These are phyloP conservation scores for Wallacemonas sp. DNA, from an alignment of 208 protist species.

Conservation along the genomic window DNA sequence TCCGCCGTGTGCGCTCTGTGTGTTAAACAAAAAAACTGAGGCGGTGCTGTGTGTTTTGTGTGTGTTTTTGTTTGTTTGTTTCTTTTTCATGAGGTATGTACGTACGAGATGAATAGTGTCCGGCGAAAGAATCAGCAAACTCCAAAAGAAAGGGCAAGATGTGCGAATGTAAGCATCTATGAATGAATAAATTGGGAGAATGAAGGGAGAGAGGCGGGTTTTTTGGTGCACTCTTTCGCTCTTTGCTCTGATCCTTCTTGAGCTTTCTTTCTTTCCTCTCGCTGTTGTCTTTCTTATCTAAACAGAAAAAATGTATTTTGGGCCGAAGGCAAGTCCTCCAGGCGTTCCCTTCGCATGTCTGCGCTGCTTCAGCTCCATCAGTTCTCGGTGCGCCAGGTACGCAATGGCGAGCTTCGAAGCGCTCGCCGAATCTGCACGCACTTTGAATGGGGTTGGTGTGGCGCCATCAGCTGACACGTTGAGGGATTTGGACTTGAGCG, in stretches of 20 bases:
- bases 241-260: conserved; percentile 1
- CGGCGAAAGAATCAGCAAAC: too few species aligned
- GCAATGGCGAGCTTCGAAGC: conserved; percentile 22
- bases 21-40: too few species aligned
- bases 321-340: conserved; percentile 25
- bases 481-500: neutral
- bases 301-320: conserved; percentile 40
- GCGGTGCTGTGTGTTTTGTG: too few species aligned
- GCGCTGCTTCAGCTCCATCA: conserved; percentile 77
- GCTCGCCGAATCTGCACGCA: neutral
- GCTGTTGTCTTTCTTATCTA: neutral
- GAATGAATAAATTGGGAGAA: too few species aligned
- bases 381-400: conserved; percentile 69
- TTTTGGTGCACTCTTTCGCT: neutral
- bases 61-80: too few species aligned
- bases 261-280: neutral
- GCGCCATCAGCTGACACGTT: neutral
- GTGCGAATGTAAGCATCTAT: too few species aligned
- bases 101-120: too few species aligned
- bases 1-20: too few species aligned
- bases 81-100: too few species aligned
- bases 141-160: too few species aligned
- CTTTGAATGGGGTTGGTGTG: conserved; percentile 7
- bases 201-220: neutral
- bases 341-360: conserved; percentile 25